Base-by-base conservation (phyloP, 768 basidiomycete genomes). In the Pulveroboletus sp. region DNA sequence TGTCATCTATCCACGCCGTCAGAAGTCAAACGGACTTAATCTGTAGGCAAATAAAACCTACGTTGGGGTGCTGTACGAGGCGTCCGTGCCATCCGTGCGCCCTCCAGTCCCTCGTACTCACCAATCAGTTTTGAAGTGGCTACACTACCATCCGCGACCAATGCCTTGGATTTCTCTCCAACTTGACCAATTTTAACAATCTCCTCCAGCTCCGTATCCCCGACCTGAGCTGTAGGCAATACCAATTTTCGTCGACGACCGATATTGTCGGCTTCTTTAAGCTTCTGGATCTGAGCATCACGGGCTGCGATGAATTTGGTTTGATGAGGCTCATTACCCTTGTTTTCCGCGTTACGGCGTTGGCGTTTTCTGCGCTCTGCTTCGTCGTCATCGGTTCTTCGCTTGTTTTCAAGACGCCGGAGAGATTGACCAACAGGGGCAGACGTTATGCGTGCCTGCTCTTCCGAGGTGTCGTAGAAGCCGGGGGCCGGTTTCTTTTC, bases 111-210 rank as follows among this genome's bases (percentile, higher is more conserved):
- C 62, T 95, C 91, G 62, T 98, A 98, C 47, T 96, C 94, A 54
- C 91, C 93, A 46, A 99, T 67, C 35, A 98, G 71, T 56, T 82
- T 80, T n/a, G 83, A 85, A 51, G 85, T 93, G 11, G 92, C 89
- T 56, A 90, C 90, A 46, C 80, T 86, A 7, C 88, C 91, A 24
- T 85, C 84, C 17, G 76, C 81, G 9, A 93, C 93, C 57, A 97
- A 63, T 5, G 87, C 82, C 65, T 93, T 86, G 15, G 95, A 89
- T 59, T 80, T 86, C 71, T 95, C 93, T 4, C 92, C 86, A 0
- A 89, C 87, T 65, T 89, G 83, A 0, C 96, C 96, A 62, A 98
- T 97, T 74, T 98, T 99, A 56, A 96, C 95, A 54, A 99, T 97
- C 57, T 97, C 93, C 71, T 98, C 96, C 44, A 99, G 70, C 68